phyloP scores from a whole-genome alignment of 176 grass and related monocot genomes.

The Eremochloa ophiuroides region DNA sequence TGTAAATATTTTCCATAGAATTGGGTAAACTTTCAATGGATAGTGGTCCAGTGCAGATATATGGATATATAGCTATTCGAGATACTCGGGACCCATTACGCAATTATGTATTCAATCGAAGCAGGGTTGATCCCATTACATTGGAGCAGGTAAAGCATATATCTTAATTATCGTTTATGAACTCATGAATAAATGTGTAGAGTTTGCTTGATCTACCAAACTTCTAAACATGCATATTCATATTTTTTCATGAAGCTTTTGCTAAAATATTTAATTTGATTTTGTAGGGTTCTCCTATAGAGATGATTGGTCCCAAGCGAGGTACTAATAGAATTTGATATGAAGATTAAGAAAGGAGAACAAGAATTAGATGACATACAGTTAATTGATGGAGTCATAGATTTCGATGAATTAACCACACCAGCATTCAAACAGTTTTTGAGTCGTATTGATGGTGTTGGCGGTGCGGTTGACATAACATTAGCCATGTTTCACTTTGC shows the following conservation, averaged over 20 bases:
- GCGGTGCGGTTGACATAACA: slow-evolving; percentile 5
- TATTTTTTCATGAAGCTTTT: background rate
- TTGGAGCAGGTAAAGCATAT: background rate
- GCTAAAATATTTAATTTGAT: background rate
- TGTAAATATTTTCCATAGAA: background rate
- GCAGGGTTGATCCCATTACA: background rate
- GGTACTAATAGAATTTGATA: background rate
- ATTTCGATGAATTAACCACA: background rate
- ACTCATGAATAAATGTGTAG: too few relatives aligned
- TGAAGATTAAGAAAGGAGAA: background rate
- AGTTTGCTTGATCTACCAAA: too few relatives aligned
- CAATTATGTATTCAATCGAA: background rate
- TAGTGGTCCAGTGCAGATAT: background rate
- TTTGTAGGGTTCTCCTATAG: background rate
- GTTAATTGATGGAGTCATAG: background rate
- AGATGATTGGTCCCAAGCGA: background rate
- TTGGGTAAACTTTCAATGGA: background rate
- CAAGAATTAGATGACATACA: background rate
- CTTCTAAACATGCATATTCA: background rate
- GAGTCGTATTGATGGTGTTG: background rate
- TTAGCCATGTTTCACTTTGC: background rate
- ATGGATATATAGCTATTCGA: background rate
- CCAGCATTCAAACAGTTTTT: background rate
- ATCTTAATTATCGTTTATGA: background rate
- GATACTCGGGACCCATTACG: background rate